Percentiles rank a stretch among this genome's conserved stretches.
These are phyloP conservation scores for Zoysia pacifica DNA, from an alignment of 176 grass and related monocot genomes.

Conservation along the genomic window DNA sequence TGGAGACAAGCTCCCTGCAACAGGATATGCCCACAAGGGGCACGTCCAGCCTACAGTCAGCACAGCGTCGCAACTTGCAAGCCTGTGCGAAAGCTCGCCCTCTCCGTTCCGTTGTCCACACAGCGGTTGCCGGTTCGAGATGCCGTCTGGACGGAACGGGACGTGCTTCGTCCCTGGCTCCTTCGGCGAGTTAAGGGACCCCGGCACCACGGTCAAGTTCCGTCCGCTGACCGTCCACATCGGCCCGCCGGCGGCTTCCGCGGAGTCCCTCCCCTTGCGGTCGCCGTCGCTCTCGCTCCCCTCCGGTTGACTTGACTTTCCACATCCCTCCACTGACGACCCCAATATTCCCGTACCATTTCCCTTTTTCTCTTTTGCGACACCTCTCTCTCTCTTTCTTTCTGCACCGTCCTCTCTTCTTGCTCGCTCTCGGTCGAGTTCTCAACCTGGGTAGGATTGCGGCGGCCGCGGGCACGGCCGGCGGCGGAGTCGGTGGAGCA, in stretches of 20 bases:
- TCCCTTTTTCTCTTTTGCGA: background rate
- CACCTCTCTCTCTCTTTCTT: background rate
- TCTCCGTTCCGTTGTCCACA: background rate
- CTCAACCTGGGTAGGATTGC: background rate
- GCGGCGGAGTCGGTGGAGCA: background rate
- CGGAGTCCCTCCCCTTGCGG: background rate
- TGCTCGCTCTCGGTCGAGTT: background rate
- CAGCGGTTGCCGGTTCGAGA: background rate
- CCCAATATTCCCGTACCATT: conserved; percentile 1
- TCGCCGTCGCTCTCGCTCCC: conserved; percentile 34
- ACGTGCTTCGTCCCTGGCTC: conserved; percentile 19
- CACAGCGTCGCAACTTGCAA: background rate
- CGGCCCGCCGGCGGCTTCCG: background rate
- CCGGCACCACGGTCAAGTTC: conserved; percentile 36
- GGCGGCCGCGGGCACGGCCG: background rate
- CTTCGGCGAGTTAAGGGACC: conserved; percentile 19
- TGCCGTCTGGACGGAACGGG: conserved; percentile 25
- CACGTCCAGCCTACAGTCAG: no score
- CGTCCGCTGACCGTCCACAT: conserved; percentile 42
- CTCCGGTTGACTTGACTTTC: conserved; percentile 48
- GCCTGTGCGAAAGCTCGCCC: conserved; percentile 24
- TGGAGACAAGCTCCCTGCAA: no score
- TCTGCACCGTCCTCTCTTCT: conserved; percentile 1
- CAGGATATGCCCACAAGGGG: no score
- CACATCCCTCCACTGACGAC: conserved; percentile 21